Base-by-base conservation (phyloP, 257 asterid genomes). In the Solanum ossicruentum region DNA sequence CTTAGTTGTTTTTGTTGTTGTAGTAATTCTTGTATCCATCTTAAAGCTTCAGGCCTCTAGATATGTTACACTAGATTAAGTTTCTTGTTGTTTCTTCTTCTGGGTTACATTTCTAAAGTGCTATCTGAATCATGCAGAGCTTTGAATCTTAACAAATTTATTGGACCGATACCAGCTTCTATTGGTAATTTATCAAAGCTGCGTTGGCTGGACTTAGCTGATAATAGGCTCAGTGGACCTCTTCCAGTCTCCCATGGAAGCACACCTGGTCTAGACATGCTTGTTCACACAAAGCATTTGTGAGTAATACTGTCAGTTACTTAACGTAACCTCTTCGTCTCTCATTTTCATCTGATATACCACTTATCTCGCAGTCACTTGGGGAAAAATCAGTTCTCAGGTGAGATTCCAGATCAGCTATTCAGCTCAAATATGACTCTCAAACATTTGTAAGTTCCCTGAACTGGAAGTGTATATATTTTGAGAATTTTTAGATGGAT, bases 191-290 rank as follows among this genome's bases (percentile, higher is more conserved):
- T 95, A 82, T 70, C 88, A n/a, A 92, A 86, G 18, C 93, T 96
- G 55, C 60, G 28, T 90, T 94, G 96, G 99, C 90, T 96, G 84
- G 99, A 96, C 89, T 45, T 96, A 82, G 98, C 98, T 43, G 98
- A 95, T 85, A 96, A 96, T 89, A 87, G 26, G 87, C 94, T 96
- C 61, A 89, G 78, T 17, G 99, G 99, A 51, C 84, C 86, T 43
- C 89, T 96, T 89, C 99, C 99, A 0, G 89, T 96, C 85, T 96
- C 99, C 45, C 81, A 8, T 63, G 93, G 93, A 85, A 89, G 75
- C 85, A 65, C 90, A 15, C 95, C 97, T 60, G 99, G 98, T 28
- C 98, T 96, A 83, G 99, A 96, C 87, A 91, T 89, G 98, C 98
- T 96, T 83, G 80, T 89, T 81, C 32, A 80, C 13, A 39, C 98